These are phyloP conservation scores for Aureobasidium leucospermi DNA, from an alignment of 2,329 filamentous ascomycete species.

Conservation along the genomic window DNA sequence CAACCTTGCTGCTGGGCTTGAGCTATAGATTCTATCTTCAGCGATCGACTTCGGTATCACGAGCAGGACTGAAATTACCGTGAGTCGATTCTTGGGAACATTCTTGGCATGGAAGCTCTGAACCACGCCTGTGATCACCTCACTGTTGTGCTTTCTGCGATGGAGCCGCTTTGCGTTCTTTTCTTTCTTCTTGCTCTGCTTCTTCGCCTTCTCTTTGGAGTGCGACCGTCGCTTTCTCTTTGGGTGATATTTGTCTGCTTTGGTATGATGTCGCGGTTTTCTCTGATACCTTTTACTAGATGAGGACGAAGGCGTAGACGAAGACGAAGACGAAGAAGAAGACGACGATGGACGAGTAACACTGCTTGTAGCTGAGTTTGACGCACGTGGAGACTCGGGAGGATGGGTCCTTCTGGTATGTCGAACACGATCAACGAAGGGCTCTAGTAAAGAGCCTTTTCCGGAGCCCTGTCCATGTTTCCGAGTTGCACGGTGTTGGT, in stretches of 20 bases:
- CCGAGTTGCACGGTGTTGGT: not conserved
- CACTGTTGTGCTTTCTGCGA: constrained; percentile 31
- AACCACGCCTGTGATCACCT: constrained; percentile 30
- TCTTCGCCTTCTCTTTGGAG: constrained; percentile 21
- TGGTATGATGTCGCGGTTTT: constrained; percentile 40
- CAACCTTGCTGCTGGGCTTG: constrained; percentile 24
- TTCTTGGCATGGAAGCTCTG: constrained; percentile 40
- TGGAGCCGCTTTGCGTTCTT: constrained; percentile 20
- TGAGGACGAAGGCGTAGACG: not conserved
- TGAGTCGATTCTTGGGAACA: constrained; percentile 38
- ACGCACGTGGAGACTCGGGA: not conserved
- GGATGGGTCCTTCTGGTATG: not conserved
- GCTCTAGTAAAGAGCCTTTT: not conserved
- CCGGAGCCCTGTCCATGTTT: not conserved
- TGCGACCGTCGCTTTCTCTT: constrained; percentile 26
- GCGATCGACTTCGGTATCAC: not conserved
- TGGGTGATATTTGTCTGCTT: constrained; percentile 37
- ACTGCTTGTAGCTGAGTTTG: not conserved
- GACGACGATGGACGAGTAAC: not conserved
- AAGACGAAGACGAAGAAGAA: not conserved
- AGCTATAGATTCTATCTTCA: not conserved
- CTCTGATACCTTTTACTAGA: constrained; percentile 31
- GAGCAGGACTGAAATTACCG: constrained; percentile 26
- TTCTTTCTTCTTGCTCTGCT: constrained; percentile 16
- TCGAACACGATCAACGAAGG: not conserved